These are phyloP conservation scores for Carallia pectinifolia DNA, from an alignment of 345 rosid species.

Conservation along the genomic window DNA sequence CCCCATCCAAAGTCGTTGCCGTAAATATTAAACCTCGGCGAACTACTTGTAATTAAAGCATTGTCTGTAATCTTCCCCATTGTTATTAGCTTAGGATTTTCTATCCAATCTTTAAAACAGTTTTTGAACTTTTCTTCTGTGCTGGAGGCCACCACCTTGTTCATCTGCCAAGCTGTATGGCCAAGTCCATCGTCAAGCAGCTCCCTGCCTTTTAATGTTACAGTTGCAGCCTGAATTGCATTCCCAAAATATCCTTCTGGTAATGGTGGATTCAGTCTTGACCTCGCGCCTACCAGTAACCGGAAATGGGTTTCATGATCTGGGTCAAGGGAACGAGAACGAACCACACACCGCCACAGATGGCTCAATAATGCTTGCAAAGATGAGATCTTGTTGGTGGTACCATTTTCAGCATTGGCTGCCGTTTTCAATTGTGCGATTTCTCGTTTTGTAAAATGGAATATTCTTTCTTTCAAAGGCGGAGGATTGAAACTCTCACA, in stretches of 20 bases:
- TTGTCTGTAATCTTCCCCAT: neutral
- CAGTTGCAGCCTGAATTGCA: neutral
- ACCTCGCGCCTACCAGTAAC: constrained; percentile 16
- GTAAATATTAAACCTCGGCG: constrained; percentile 44
- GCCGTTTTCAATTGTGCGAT: constrained; percentile 39
- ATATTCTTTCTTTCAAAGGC: constrained; percentile 20
- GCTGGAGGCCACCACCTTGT: constrained; percentile 12
- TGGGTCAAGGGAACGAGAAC: constrained; percentile 2
- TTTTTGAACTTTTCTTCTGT: constrained; percentile 15
- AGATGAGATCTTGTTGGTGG: constrained; percentile 28
- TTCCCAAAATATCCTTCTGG: constrained; percentile 40
- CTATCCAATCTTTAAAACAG: constrained; percentile 9
- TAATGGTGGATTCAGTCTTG: constrained; percentile 28
- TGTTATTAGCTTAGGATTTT: constrained; percentile 1
- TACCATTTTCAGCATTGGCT: constrained; percentile 34
- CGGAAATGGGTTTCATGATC: constrained; percentile 4
- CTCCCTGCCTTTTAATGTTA: constrained; percentile 18
- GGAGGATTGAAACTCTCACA: neutral
- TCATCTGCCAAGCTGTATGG: constrained; percentile 24
- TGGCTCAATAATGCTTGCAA: constrained; percentile 44
- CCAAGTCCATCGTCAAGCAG: constrained; percentile 22
- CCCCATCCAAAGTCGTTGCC: constrained; percentile 48
- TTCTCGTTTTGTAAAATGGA: constrained; percentile 33
- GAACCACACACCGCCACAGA: constrained; percentile 34
- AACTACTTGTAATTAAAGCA: constrained; percentile 12